phyloP scores from a whole-genome alignment of 2,329 filamentous ascomycete species.

The Pestalotiopsis sp. region DNA sequence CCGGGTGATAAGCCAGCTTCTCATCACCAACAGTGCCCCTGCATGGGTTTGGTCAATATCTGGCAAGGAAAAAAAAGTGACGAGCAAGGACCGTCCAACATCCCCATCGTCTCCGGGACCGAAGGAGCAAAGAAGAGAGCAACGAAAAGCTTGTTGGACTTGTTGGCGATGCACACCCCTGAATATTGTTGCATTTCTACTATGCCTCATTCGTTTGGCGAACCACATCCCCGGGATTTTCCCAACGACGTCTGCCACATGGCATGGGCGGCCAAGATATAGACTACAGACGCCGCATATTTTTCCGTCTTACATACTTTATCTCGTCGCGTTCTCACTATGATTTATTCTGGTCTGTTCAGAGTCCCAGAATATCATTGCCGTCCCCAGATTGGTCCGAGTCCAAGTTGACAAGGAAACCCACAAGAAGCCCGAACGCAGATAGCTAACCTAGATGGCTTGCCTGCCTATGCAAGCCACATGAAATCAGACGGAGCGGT shows the following conservation, averaged over 20 bases:
- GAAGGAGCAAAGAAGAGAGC: background rate
- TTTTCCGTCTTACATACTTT: too few relatives aligned
- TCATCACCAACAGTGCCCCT: background rate
- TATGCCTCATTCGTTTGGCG: background rate
- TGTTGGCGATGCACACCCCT: too few relatives aligned
- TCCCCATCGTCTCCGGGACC: background rate
- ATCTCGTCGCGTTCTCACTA: too few relatives aligned
- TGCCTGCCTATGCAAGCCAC: background rate
- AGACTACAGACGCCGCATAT: too few relatives aligned
- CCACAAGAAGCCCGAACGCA: too few relatives aligned
- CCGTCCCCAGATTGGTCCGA: too few relatives aligned
- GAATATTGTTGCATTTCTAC: background rate
- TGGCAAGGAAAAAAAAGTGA: background rate
- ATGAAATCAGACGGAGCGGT: background rate
- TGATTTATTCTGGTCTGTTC: too few relatives aligned
- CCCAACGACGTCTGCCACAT: too few relatives aligned
- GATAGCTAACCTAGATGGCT: background rate
- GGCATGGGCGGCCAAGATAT: too few relatives aligned
- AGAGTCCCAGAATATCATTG: too few relatives aligned
- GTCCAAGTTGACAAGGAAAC: too few relatives aligned
- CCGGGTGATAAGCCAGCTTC: background rate
- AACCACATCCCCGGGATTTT: background rate
- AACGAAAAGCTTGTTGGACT: too few relatives aligned
- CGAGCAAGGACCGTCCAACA: background rate
- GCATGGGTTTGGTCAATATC: background rate